Evolutionary conservation across 2,329 filamentous ascomycete genomes (phyloP), one percentile per base, ranked within the genome.

Genomic region (Colletotrichum horii): DNA sequence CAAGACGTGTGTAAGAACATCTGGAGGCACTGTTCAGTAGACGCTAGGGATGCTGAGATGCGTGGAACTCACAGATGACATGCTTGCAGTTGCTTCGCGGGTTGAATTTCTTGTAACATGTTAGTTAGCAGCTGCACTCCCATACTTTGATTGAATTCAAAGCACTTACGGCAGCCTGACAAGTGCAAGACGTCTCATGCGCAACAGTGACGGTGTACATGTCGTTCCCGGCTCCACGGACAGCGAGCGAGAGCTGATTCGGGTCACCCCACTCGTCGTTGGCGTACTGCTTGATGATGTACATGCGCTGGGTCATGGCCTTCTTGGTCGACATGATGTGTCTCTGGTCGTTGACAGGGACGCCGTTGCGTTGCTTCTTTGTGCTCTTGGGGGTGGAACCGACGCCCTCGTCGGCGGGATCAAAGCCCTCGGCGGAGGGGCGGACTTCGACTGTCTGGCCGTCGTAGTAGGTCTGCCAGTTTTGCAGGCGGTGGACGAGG

Each of bases 81-180:
- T 77, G 76, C 56, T 77, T 71, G 71, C 75, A 77, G 26, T 76
- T 73, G 7, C 48, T 38, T 58, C 62, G 61, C 28, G 64, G 32
- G 66, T 68, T 64, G 55, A 14, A 75, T 34, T 22, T 72, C 75
- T 77, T 36, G 8, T 2, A 22, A 19, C 22, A 14, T 30, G 28
- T 75, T 9, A 56, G 28, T 75, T 9, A 56, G 38, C 7, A 22
- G 24, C 12, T 19, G 32, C 16, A 11, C 26, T n/a, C 19, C n/a
- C 5, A 4, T 15, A 52, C n/a, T 22, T 55, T n/a, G 8, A 9
- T 8, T 8, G 9, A 11, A 11, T 52, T n/a, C 12, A 24, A 15
- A 28, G 14, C 36, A 66, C 66, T 28, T 30, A 77, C 75, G 9
- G 73, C 66, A 48, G 52, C 65, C 24, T 36, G 15, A 26, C 76